Percentiles rank a stretch among this genome's conserved stretches.
Conservation (phyloP, 164 flowering plant genomes). For the Vitis rotundifolia region DNA sequence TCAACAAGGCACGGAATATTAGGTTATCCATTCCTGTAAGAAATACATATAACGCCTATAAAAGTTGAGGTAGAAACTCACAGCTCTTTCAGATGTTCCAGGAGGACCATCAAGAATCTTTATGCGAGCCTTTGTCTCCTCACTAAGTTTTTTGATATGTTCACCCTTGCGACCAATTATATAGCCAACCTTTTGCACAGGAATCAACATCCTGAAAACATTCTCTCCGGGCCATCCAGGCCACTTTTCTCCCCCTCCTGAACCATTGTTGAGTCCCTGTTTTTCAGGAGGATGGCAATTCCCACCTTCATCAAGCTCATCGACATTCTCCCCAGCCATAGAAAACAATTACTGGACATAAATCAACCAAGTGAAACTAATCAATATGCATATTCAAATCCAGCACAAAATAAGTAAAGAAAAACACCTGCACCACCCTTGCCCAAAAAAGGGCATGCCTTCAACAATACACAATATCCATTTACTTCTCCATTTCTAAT, state of each 20-base stretch:
- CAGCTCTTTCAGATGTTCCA: conserved; percentile 88
- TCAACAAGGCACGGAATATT: too few species aligned
- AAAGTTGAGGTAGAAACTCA: conserved; percentile 41
- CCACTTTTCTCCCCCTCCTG: conserved; percentile 61
- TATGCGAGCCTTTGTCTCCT: conserved; percentile 94
- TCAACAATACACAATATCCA: too few species aligned
- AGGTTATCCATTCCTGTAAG: too few species aligned
- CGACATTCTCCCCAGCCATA: conserved; percentile 16
- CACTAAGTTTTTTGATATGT: conserved; percentile 80
- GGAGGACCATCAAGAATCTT: conserved; percentile 97
- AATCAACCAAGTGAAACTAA: too few species aligned
- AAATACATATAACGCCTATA: background rate
- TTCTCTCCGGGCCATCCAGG: conserved; percentile 99
- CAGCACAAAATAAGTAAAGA: too few species aligned
- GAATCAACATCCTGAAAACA: conserved; percentile 89
- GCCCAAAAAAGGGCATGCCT: too few species aligned
- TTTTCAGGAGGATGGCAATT: conserved; percentile 19
- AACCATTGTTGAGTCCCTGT: conserved; percentile 28
- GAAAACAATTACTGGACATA: too few species aligned
- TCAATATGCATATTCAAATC: too few species aligned
- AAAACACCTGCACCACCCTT: too few species aligned
- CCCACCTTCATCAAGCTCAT: conserved; percentile 24
- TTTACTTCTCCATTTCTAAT: too few species aligned
- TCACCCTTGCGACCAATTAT: conserved; percentile 98
- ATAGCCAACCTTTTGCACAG: conserved; percentile 91